Percentiles rank a stretch among this genome's conserved stretches.
phyloP scores from a whole-genome alignment of 352 stramenopile genomes.

The Phytophthora foliorum region DNA sequence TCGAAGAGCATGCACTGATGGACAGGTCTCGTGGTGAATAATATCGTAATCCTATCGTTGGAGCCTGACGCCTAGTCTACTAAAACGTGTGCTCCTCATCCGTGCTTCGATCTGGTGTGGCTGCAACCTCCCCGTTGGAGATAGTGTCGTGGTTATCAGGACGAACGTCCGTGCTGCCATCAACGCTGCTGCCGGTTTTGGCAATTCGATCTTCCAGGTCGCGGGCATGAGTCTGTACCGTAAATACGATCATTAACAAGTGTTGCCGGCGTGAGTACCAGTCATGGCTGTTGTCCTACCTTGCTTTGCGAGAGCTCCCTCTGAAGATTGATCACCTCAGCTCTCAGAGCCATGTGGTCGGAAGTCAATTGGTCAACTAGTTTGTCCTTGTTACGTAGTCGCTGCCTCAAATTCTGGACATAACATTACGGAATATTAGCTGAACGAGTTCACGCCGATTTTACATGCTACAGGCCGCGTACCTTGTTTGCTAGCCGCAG shows the following conservation, averaged over 20 bases:
- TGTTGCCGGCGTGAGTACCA: background rate
- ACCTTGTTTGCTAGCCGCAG: slow-evolving; percentile 89
- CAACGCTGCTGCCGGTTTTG: slow-evolving; percentile 3
- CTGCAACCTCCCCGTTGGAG: slow-evolving; percentile 20
- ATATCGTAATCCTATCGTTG: slow-evolving; percentile 10
- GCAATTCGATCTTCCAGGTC: slow-evolving; percentile 45
- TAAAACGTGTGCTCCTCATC: slow-evolving; percentile 29
- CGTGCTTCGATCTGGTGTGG: slow-evolving; percentile 16
- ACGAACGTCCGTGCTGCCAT: slow-evolving; percentile 9
- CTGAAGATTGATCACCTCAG: slow-evolving; percentile 68
- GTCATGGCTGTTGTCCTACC: slow-evolving; percentile 33
- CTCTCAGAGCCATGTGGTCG: slow-evolving; percentile 72
- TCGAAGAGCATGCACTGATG: slow-evolving; percentile 11
- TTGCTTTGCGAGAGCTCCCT: slow-evolving; percentile 70
- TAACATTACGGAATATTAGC: slow-evolving; percentile 10
- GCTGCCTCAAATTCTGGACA: slow-evolving; percentile 80
- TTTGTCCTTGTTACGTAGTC: slow-evolving; percentile 87
- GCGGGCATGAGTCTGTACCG: slow-evolving; percentile 40
- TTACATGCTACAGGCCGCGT: slow-evolving; percentile 3
- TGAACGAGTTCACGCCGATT: background rate
- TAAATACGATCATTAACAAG: slow-evolving; percentile 12
- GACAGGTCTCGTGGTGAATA: background rate
- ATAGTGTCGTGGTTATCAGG: slow-evolving; percentile 23
- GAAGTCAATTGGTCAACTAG: slow-evolving; percentile 81
- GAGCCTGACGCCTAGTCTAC: slow-evolving; percentile 1